Evolutionary conservation across 1,139 yeast genomes (phyloP).

Genomic region (Kurtzmaniella natalensis): DNA sequence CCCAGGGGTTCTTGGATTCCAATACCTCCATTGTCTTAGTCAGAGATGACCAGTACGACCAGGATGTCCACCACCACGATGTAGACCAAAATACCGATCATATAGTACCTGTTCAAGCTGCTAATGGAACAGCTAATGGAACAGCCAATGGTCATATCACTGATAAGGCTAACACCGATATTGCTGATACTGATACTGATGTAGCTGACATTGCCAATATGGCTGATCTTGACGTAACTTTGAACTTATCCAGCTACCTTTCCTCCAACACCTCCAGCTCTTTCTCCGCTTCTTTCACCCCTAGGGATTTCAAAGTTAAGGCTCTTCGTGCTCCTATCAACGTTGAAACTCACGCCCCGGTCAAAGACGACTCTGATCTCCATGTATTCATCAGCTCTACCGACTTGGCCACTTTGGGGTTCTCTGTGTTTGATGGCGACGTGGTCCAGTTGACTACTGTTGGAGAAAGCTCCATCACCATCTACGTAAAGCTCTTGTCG

Average conservation of each 20-base stretch:
- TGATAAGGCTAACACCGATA: too few relatives aligned
- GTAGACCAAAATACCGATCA: too few relatives aligned
- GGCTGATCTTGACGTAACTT: not conserved
- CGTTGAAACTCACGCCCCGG: conserved; percentile 10
- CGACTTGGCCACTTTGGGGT: conserved; percentile 53
- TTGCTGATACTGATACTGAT: not conserved
- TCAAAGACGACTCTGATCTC: conserved; percentile 38
- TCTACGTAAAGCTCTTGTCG: conserved; percentile 51
- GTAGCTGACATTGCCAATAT: not conserved
- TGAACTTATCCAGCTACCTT: not conserved
- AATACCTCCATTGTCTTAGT: conserved; percentile 53
- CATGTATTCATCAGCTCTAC: conserved; percentile 50
- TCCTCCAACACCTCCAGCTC: too few relatives aligned
- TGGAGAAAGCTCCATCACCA: conserved; percentile 6
- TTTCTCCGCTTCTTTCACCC: not conserved
- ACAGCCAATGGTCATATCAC: too few relatives aligned
- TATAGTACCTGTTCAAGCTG: too few relatives aligned
- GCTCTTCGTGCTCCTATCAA: not conserved
- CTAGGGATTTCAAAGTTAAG: not conserved
- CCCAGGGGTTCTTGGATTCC: conserved; percentile 53
- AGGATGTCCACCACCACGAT: conserved; percentile 10
- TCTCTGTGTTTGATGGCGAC: conserved; percentile 65
- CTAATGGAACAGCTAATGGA: too few relatives aligned
- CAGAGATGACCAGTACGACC: conserved; percentile 18
- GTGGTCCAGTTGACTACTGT: conserved; percentile 37